Base-by-base conservation (phyloP, 2,329 filamentous ascomycete species). In the Fusarium sp. region DNA sequence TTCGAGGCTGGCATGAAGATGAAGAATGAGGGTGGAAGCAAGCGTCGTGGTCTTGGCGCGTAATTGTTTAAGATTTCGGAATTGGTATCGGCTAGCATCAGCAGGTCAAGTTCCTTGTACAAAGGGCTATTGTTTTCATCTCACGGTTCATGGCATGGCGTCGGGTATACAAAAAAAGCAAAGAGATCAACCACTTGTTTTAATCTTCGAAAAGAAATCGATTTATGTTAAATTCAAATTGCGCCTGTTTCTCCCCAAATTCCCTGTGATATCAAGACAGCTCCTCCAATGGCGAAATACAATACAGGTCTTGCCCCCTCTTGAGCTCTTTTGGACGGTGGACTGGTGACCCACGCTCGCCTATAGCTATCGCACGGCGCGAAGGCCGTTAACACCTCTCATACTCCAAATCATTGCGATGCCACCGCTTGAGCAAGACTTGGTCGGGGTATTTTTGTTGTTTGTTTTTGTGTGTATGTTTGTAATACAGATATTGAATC, bases 1-100 rank as follows among this genome's bases (percentile, higher is more conserved):
- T 90, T 86, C 65, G 83, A 88, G 65, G 79, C 79, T 12, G 87
- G 87, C 29, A 87, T 89, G 77, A 83, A 82, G 72, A 83, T 85
- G 80, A 89, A 89, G 79, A 81, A 83, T 30, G 86, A 87, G 46
- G 80, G 79, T 22, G 82, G 82, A 27, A 81, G 82, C 37, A 83
- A 84, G 74, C 82, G 82, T 62, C 83, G 81, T 48, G 87, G 87
- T 4, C 81, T 89, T 13, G 87, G 87, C 22, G 86, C 85, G 29
- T 86, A 78, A 77, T 45, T 60, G 58, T 56, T 20, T 11, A 20
- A 46, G 29, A 10, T 37, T 45, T 40, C 16, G 42, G 41, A 54
- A 24, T 9, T 18, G 10, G 45, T 27, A 46, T n/a, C 13, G 34
- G 56, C 30, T 42, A 20, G 27, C 27, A 40, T 42, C 52, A 14